Evolutionary conservation across 179 eudicot species (phyloP), one percentile per base, ranked within the genome.

Genomic region (Dionaea muscipula): DNA sequence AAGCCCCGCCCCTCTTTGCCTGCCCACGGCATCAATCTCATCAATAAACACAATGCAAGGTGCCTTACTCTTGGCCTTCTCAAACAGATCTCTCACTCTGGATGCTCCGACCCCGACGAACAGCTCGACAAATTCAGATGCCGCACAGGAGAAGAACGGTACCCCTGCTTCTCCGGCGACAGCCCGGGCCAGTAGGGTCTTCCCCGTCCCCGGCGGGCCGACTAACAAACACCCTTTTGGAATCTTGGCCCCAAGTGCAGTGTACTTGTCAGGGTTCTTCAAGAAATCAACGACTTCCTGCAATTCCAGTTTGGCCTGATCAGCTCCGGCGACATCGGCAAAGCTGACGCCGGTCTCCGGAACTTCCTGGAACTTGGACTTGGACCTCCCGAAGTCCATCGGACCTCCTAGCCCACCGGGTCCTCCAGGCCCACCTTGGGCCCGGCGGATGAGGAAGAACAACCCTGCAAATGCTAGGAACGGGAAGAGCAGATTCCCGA

Each of bases 61-160:
- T 0, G 99, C 96, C 58, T 88, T 93, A 1, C 85, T 65, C 65
- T 93, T 88, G 0, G 96, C 99, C 78, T 93, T 88, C 77, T 93
- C 95, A 37, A 93, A 93, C 77, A 93, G 73, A 66, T 93, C 95
- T 66, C 96, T 77, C 55, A 93, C 99, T 37, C 99, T 82, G 0
- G 93, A 82, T 17, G 99, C 96, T 22, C 99, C 99, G 9, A 93
- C 95, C n/a, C 99, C 99, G 14, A 93, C 99, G 70, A 93, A 93
- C 66, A 93, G 44, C 68, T 93, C 99, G n/a, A 93, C 96, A 51
- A 93, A 93, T 63, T 93, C 99, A 0, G 96, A 93, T 0, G 95
- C 99, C 0, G 99, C 93, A 35, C 95, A 84, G 0, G 99, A 93
- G 52, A 93, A 88, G 65, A 93, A 88, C 0, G 99, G 99, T 24